Evolutionary conservation across 1,284 basidiomycete species (phyloP), one percentile per base, ranked within the genome.

Genomic region (Stereum hirsutum): DNA sequence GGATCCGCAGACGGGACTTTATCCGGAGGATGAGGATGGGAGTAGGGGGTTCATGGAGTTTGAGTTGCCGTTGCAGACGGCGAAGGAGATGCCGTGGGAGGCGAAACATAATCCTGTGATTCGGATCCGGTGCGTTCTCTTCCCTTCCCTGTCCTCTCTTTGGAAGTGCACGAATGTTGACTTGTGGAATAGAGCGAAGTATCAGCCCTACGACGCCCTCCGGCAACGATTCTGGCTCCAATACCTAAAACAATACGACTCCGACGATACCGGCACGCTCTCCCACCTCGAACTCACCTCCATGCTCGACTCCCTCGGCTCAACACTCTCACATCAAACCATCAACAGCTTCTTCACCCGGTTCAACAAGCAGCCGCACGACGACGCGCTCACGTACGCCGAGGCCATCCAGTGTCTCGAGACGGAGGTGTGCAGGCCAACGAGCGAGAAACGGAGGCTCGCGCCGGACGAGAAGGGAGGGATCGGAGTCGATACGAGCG

Each of bases 271-370:
- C 0, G 68, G 69, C n/a, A 64, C 73, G 1, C 65, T 95, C 31
- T 94, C 90, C 0, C 81, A 83, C 48, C 68, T 95, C 42, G 95
- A 99, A 62, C 70, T 99, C 20, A 86, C 85, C 0, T 87, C 89
- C n/a, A 95, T 98, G 90, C 82, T 99, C 41, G 93, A 97, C 65
- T 96, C 93, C 5, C 79, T 99, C 24, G 93, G 94, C 3, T 95
- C 92, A 2, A 98, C 95, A 0, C 75, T 99, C 30, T 89, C 89
- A 3, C 65, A 62, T 0, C 69, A 79, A 39, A 99, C 95, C 1
- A 69, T 94, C 49, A 74, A 85, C 52, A 71, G 74, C 6, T 95
- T 93, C 73, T 98, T 86, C 64, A 76, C 69, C 6, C 72, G 77
- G 5, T 77, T 73, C 56, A 71, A 73, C 51, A 90, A 91, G 65